Evolutionary conservation across 2,329 filamentous ascomycete species (phyloP).

Genomic region (Colletotrichum limetticola): DNA sequence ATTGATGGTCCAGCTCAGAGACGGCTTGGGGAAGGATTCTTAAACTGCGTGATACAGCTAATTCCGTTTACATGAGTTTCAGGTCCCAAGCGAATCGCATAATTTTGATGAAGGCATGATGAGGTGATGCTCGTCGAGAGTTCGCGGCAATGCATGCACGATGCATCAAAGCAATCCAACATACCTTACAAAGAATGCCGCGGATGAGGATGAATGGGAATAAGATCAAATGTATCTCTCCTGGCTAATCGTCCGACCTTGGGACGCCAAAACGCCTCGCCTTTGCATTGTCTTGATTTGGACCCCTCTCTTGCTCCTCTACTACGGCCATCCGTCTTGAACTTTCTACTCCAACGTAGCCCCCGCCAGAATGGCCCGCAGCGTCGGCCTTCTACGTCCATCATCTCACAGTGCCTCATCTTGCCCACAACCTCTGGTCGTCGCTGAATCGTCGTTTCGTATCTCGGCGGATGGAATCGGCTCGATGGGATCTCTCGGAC

Average conservation of each 20-base stretch:
- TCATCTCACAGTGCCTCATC: background rate
- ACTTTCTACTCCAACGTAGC: no score
- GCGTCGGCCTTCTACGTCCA: no score
- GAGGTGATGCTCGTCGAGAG: no score
- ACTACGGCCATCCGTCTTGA: background rate
- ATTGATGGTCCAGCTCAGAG: background rate
- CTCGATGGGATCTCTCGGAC: background rate
- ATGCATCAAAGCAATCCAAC: no score
- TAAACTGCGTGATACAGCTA: background rate
- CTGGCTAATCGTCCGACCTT: background rate
- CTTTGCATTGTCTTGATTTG: background rate
- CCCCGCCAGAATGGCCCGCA: no score
- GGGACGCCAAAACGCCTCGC: conserved; percentile 29
- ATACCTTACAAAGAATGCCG: no score
- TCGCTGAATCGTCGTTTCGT: background rate
- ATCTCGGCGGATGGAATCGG: background rate
- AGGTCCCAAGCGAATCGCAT: background rate
- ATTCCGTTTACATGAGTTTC: background rate
- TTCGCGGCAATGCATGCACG: no score
- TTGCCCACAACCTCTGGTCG: background rate
- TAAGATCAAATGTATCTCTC: background rate
- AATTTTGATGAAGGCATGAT: no score
- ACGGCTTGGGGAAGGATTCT: no score
- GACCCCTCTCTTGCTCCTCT: background rate
- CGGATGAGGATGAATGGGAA: no score